Evolutionary conservation across 768 basidiomycete genomes (phyloP), one percentile per base, ranked within the genome.

Genomic region (Lactifluus hygrophoroides): DNA sequence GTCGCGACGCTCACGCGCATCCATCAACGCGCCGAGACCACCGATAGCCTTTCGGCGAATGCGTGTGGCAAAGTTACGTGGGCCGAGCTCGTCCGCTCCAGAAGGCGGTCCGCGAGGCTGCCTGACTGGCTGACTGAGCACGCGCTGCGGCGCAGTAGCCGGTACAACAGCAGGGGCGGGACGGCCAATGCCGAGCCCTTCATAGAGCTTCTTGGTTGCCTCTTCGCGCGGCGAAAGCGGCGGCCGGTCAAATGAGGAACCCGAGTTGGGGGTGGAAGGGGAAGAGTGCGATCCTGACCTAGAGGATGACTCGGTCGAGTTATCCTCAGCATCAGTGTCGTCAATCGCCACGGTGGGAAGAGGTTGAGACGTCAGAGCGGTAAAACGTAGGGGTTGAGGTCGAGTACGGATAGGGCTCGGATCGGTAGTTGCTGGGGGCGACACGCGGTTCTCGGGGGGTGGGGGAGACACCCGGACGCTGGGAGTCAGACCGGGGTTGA

Each of bases 41-140:
- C 86, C 88, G 59, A 91, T 87, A 19, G 90, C 90, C 77, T 87
- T 83, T 67, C 88, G 82, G 72, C 90, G 80, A 72, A 89, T 86
- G 66, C 90, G 82, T 37, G 84, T 84, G 7, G 90, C 90, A 75
- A 93, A 93, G 70, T 93, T 93, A 79, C 88, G 86, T 44, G 88
- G 86, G 19, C 86, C 85, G 50, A 93, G 81, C 68, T 93, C 90
- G 67, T 93, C 90, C 63, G 83, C 83, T 68, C 87, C 86, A 23
- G 87, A 87, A 44, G 91, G 91, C 56, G 91, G 91, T 66, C 91
- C 91, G 58, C 84, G 82, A 66, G 91, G 91, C 76, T 93, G 91
- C 71, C 91, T 84, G 54, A 84, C 77, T 60, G 88, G 86, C 68
- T 85, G 83, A 70, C 83, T 87, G 61, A 76, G 76, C 72, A 85